Evolutionary conservation across 2,329 filamentous ascomycete genomes (phyloP), one percentile per base, ranked within the genome.

Genomic region (Arthrobotrys iridis): DNA sequence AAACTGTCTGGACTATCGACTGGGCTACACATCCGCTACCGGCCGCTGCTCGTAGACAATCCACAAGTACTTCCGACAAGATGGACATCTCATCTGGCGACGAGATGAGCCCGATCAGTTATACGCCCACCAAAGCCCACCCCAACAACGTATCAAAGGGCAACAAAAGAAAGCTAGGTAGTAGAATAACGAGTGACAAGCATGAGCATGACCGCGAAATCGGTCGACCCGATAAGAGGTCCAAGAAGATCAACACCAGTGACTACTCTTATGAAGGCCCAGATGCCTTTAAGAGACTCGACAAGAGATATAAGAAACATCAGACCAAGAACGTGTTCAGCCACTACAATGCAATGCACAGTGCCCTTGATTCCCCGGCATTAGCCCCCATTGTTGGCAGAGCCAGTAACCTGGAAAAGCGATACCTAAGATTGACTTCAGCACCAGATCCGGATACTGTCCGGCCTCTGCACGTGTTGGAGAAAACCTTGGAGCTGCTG

Each of bases 351-450:
- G 86, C 52, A 84, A 86, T 46, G 80, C 82, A 59, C 82, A 83
- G 41, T 82, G 83, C 78, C 81, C 82, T 70, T 81, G 83, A 71
- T 82, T 84, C 77, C 88, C 87, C 76, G 71, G 74, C 76, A 70
- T 77, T 78, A 58, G 78, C 77, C 41, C 95, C 95, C 7, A 90
- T 98, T 33, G 87, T 97, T 74, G 95, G 95, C 78, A 92, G 91
- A 48, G 94, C 90, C 82, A 88, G 93, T 82, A 87, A 86, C 22
- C 85, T 98, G 79, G 94, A 98, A 83, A 99, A 99, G 86, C 90
- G 88, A 81, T 99, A 97, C 81, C 91, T 98, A 81, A 93, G 95
- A 77, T 87, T 99, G 81, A 99, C 94, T 15, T 89, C 93, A 30
- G 90, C 93, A 55, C 95, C 95, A 33, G 92, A 96, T 78, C 89